These are phyloP conservation scores for Leishmania aethiopica DNA, from an alignment of 208 protist genomes.

Conservation along the genomic window DNA sequence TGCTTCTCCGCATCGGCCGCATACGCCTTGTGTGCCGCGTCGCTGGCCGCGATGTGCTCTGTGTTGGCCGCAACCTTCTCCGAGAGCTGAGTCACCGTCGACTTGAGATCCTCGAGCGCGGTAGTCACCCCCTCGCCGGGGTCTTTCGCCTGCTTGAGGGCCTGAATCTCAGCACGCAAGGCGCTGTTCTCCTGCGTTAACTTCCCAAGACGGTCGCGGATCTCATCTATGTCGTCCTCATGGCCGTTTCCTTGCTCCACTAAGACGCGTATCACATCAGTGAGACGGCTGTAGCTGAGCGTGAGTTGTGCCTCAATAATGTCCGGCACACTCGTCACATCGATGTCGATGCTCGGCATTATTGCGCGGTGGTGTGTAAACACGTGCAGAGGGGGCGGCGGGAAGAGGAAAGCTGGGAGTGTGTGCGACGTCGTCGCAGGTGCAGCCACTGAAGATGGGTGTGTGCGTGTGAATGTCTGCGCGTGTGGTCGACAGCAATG, in stretches of 20 bases:
- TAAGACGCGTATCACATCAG: slow-evolving; percentile 77
- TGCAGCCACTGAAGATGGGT: not conserved
- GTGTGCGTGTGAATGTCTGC: not conserved
- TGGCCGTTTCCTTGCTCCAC: slow-evolving; percentile 87
- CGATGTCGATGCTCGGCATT: slow-evolving; percentile 77
- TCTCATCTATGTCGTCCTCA: slow-evolving; percentile 73
- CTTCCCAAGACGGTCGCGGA: slow-evolving; percentile 51
- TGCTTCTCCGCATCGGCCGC: slow-evolving; percentile 23
- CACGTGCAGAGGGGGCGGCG: not conserved
- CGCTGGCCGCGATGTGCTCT: slow-evolving; percentile 1
- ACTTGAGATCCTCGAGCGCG: slow-evolving; percentile 18
- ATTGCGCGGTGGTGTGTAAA: not conserved
- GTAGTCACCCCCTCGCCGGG: slow-evolving; percentile 7
- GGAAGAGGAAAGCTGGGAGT: not conserved
- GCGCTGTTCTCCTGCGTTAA: slow-evolving; percentile 59
- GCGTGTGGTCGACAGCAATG: not conserved
- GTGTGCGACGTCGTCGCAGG: not conserved
- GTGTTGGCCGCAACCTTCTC: slow-evolving; percentile 24
- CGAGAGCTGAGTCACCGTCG: slow-evolving; percentile 12
- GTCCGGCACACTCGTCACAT: slow-evolving; percentile 77
- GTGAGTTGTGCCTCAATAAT: slow-evolving; percentile 93
- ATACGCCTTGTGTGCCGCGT: slow-evolving; percentile 5
- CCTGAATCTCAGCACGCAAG: slow-evolving; percentile 46
- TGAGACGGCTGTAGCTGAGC: slow-evolving; percentile 86
- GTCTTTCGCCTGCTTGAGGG: slow-evolving; percentile 36